Percentiles rank a stretch among this genome's conserved stretches.
Conservation (phyloP, 306 rosid species). For the Lupinus albus region DNA sequence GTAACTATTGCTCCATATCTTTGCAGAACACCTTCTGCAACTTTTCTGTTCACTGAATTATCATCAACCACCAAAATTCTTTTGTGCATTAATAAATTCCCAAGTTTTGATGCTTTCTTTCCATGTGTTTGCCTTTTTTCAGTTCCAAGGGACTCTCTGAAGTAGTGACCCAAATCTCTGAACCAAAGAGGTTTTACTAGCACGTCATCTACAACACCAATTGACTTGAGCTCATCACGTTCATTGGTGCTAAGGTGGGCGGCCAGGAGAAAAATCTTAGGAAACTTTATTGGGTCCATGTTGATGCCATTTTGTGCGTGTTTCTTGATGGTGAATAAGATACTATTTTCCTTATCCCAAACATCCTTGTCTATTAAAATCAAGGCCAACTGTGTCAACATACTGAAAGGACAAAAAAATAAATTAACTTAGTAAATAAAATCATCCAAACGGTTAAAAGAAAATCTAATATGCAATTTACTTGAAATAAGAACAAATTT, state of each 20-base stretch:
- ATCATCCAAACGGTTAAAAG: background rate
- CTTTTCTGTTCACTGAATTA: constrained; percentile 82
- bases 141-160: constrained; percentile 70
- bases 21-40: constrained; percentile 83
- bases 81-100: constrained; percentile 59
- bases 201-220: constrained; percentile 61
- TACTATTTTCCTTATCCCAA: constrained; percentile 65
- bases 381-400: constrained; percentile 51
- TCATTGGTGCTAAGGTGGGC: constrained; percentile 47
- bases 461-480: background rate
- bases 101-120: constrained; percentile 59
- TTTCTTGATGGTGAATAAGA: constrained; percentile 43
- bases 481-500: background rate
- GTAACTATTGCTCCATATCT: constrained; percentile 83
- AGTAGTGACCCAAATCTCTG: constrained; percentile 56
- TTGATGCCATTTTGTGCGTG: constrained; percentile 45
- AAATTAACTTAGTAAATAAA: constrained; percentile 30
- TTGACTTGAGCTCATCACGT: constrained; percentile 55
- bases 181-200: constrained; percentile 75
- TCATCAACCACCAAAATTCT: constrained; percentile 90
- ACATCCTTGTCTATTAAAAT: constrained; percentile 77
- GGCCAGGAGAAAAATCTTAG: constrained; percentile 76
- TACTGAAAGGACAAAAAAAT: constrained; percentile 44
- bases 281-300: constrained; percentile 45
- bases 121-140: constrained; percentile 52